Evolutionary conservation across 2,329 filamentous ascomycete species (phyloP), one percentile per base, ranked within the genome.

Genomic region (Verticillium alfalfae): DNA sequence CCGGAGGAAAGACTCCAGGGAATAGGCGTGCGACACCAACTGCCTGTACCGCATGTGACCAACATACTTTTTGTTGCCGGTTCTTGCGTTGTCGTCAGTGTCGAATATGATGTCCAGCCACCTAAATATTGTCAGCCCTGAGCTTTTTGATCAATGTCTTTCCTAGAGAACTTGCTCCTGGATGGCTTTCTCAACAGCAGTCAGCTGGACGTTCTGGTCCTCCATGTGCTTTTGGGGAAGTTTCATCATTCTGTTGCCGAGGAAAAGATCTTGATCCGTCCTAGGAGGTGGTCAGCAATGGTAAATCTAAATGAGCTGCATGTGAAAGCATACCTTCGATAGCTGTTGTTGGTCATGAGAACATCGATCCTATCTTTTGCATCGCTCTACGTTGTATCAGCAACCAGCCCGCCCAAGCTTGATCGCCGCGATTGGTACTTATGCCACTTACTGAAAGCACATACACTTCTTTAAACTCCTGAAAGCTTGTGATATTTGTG

Each of bases 261-360:
- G 3, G 49, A 76, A 75, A 0, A 54, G 58, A 37, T 75, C 73
- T 0, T 70, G 58, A 3, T 65, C 49, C 0, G 67, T 72, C 18
- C 73, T 74, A 5, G 6, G 1, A 1, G 13, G 8, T 9, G 26
- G 54, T 56, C 34, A 34, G n/a, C 1, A 26, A 4, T 31, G 4
- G 26, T 31, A 31, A 5, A 3, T 31, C 26, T 31, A 31, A 5
- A 31, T 5, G 26, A 31, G 26, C 26, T 31, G 26, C 26, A 31
- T 1, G 4, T 31, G 26, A 31, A 31, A 31, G n/a, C 6, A n/a
- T 49, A 63, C 63, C 61, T 34, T 39, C 63, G 39, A 31, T 62
- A 62, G 2, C 56, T 58, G 7, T 64, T 13, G 8, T 62, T 49
- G 34, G 56, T 59, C 7, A 67, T 41, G 26, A 67, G 45, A 15